Conservation (phyloP, 2,329 filamentous ascomycete genomes). For the Botrytis elliptica region DNA sequence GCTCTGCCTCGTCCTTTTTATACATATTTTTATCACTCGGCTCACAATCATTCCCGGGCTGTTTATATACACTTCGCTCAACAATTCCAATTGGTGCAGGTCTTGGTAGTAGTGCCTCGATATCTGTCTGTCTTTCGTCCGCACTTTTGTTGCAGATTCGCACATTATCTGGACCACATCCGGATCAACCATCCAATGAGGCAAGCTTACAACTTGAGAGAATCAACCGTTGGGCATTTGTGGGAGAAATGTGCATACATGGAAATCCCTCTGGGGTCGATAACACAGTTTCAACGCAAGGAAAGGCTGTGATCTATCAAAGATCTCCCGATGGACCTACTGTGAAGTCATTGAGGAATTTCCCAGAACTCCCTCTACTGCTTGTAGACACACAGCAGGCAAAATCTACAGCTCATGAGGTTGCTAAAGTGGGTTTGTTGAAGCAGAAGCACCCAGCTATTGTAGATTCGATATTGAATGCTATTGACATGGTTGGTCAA, state of each 20-base stretch:
- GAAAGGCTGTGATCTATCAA: conserved; percentile 91
- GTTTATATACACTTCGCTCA: conserved; percentile 86
- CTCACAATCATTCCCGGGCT: conserved; percentile 73
- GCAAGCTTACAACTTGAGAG: conserved; percentile 87
- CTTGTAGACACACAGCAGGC: conserved; percentile 86
- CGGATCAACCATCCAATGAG: conserved; percentile 84
- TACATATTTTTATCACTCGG: conserved; percentile 91
- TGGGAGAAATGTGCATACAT: conserved; percentile 95
- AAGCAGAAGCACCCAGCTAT: conserved; percentile 71
- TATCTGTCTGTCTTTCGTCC: conserved; percentile 82
- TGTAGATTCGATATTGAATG: conserved; percentile 76
- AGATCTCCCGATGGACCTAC: conserved; percentile 69
- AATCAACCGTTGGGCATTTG: conserved; percentile 97
- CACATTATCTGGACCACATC: conserved; percentile 84
- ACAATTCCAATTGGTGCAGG: conserved; percentile 92
- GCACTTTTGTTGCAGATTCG: conserved; percentile 86
- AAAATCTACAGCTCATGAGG: conserved; percentile 81
- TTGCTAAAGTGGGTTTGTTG: conserved; percentile 78
- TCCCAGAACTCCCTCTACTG: conserved; percentile 87
- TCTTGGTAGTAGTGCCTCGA: conserved; percentile 89
- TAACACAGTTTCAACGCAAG: conserved; percentile 91
- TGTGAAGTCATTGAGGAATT: conserved; percentile 77
- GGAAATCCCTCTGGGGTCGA: conserved; percentile 96
- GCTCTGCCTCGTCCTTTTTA: conserved; percentile 80
- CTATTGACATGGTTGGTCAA: conserved; percentile 72